A percentile compares a stretch with the other conserved stretches of the same genome.
Evolutionary conservation across 2,329 filamentous ascomycete genomes (phyloP).

Genomic region (Aureobasidium melanogenum): DNA sequence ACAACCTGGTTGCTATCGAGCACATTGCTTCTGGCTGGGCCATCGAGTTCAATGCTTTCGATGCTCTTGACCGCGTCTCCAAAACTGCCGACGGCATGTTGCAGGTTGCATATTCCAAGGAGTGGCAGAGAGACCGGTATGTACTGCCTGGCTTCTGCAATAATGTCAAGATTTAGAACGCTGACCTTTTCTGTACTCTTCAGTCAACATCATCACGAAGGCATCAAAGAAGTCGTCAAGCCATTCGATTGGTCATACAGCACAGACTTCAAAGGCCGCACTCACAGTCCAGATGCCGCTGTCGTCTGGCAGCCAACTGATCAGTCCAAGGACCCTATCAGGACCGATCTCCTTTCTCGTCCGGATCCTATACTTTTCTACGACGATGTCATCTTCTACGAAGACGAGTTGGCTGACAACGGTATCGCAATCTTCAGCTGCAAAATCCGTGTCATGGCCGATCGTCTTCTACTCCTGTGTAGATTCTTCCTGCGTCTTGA

Average conservation of each 20-base stretch:
- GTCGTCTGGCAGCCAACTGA: constrained; percentile 20
- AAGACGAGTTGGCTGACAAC: constrained; percentile 96
- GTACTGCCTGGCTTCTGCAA: constrained; percentile 34
- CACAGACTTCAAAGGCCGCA: constrained; percentile 73
- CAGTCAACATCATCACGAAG: constrained; percentile 70
- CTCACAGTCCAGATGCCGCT: constrained; percentile 24
- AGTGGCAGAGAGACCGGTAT: constrained; percentile 67
- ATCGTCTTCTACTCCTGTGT: constrained; percentile 72
- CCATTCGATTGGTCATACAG: constrained; percentile 98
- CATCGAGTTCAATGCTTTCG: constrained; percentile 73
- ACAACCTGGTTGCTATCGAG: constrained; percentile 72
- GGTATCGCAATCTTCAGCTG: constrained; percentile 83
- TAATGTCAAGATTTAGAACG: background rate
- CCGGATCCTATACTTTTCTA: constrained; percentile 95
- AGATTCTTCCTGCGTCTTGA: constrained; percentile 91
- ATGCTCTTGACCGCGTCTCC: constrained; percentile 83
- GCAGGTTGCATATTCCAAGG: constrained; percentile 83
- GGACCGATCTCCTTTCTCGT: constrained; percentile 74
- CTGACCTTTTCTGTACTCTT: background rate
- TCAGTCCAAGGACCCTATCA: constrained; percentile 51
- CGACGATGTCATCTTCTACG: constrained; percentile 91
- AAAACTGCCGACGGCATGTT: constrained; percentile 89
- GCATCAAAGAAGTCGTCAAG: constrained; percentile 87
- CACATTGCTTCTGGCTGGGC: constrained; percentile 70
- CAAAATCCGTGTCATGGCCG: constrained; percentile 89